Conservation (phyloP, 306 rosid genomes). For the Luffa aegyptiaca region DNA sequence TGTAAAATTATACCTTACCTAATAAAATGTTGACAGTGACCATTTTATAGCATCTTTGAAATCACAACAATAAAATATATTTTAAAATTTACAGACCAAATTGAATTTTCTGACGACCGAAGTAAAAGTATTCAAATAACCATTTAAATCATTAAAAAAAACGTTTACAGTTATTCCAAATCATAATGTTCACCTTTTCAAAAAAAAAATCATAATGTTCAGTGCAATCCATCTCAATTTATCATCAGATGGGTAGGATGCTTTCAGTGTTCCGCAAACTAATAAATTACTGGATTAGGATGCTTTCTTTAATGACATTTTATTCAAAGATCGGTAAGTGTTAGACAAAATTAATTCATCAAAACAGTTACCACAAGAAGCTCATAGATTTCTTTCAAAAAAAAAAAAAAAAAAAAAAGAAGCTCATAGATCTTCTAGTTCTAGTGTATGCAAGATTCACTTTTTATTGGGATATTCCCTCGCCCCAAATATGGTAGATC, state of each 20-base stretch:
- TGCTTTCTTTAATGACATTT: not conserved
- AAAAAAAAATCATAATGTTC: too few species aligned
- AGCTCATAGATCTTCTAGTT: not conserved
- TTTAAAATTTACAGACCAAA: not conserved
- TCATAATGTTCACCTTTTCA: too few species aligned
- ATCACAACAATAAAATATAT: not conserved
- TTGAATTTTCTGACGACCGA: too few species aligned
- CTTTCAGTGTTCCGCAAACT: not conserved
- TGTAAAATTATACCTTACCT: not conserved
- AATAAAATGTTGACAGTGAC: not conserved
- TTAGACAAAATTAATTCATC: not conserved
- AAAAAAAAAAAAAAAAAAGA: too few species aligned
- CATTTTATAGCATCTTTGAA: not conserved
- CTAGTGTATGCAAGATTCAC: not conserved
- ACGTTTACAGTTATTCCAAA: not conserved
- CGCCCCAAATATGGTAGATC: conserved; percentile 84
- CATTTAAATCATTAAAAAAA: not conserved
- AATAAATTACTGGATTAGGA: not conserved
- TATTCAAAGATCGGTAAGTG: not conserved
- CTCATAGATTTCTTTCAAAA: too few species aligned
- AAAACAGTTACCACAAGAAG: not conserved
- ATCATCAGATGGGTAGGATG: not conserved
- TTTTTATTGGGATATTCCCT: conserved; percentile 69
- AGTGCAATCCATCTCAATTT: not conserved
- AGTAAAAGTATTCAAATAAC: not conserved